These are phyloP conservation scores for Barbarea vulgaris DNA, from an alignment of 345 rosid genomes.

Conservation along the genomic window DNA sequence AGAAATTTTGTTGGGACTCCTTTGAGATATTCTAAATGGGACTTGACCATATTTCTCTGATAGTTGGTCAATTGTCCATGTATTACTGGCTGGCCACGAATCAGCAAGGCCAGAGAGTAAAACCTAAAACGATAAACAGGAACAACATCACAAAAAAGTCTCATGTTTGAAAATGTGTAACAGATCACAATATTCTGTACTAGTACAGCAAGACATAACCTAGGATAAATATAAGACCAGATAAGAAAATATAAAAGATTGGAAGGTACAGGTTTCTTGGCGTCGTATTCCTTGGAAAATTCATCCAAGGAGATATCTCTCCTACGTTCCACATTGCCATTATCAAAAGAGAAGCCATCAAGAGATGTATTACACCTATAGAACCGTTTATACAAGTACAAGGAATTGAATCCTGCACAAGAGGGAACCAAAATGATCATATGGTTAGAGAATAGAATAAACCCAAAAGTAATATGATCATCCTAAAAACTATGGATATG, in stretches of 20 bases:
- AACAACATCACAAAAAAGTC: conserved; percentile 2
- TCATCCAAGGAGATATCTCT: conserved; percentile 58
- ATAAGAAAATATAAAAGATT: too few relatives aligned
- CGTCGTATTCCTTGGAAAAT: conserved; percentile 60
- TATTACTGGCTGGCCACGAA: conserved; percentile 83
- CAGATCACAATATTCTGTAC: background rate
- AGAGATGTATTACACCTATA: conserved; percentile 81
- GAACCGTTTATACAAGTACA: conserved; percentile 80
- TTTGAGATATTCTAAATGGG: conserved; percentile 81
- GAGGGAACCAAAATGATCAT: conserved; percentile 10
- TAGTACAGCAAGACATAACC: background rate
- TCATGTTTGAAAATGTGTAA: background rate
- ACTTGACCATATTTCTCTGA: conserved; percentile 64
- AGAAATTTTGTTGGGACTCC: conserved; percentile 58
- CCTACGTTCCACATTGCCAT: conserved; percentile 73
- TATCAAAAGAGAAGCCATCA: conserved; percentile 64
- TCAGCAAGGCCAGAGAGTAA: conserved; percentile 79
- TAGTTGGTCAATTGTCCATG: conserved; percentile 81
- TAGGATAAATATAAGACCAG: too few relatives aligned
- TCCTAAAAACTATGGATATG: background rate
- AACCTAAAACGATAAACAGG: conserved; percentile 50
- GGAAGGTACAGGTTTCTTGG: conserved; percentile 69
- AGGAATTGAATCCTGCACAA: conserved; percentile 77
- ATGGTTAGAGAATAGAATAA: background rate
- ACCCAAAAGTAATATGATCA: background rate